Conservation (phyloP, 257 asterid species). For the Fraxinus americana region DNA sequence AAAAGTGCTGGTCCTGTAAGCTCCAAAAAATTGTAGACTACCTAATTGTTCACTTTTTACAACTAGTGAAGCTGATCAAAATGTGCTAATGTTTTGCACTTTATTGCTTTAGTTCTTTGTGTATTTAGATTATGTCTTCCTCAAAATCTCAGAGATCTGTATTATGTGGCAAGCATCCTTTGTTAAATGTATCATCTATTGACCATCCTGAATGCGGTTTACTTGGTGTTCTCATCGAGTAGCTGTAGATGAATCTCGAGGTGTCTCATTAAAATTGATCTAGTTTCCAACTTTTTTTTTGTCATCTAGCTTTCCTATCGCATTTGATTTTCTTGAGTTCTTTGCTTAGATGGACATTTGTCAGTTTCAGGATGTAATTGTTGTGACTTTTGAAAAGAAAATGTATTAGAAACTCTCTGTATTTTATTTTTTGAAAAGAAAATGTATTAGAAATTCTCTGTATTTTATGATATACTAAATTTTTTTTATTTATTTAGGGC, state of each 20-base stretch:
- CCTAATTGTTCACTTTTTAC: not conserved
- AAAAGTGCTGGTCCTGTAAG: slow-evolving; percentile 97
- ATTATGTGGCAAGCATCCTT: not conserved
- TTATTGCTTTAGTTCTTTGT: not conserved
- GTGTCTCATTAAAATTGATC: not conserved
- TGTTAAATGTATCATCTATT: not conserved
- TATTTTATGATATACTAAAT: not conserved
- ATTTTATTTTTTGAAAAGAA: not conserved
- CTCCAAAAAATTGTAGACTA: slow-evolving; percentile 20
- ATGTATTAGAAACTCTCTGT: not conserved
- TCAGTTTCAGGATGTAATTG: not conserved
- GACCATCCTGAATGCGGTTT: not conserved
- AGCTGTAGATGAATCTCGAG: not conserved
- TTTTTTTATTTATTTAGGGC: not conserved
- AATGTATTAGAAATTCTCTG: not conserved
- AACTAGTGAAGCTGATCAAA: not conserved
- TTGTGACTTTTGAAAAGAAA: not conserved
- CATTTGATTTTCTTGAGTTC: not conserved
- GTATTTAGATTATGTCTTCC: not conserved
- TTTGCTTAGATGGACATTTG: not conserved
- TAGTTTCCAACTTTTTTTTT: not conserved
- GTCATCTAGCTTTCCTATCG: not conserved
- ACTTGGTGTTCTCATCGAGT: not conserved
- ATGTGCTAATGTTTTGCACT: not conserved
- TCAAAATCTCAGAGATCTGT: not conserved